These are phyloP conservation scores for Pachyrhizus erosus DNA, from an alignment of 306 rosid species.

Conservation along the genomic window DNA sequence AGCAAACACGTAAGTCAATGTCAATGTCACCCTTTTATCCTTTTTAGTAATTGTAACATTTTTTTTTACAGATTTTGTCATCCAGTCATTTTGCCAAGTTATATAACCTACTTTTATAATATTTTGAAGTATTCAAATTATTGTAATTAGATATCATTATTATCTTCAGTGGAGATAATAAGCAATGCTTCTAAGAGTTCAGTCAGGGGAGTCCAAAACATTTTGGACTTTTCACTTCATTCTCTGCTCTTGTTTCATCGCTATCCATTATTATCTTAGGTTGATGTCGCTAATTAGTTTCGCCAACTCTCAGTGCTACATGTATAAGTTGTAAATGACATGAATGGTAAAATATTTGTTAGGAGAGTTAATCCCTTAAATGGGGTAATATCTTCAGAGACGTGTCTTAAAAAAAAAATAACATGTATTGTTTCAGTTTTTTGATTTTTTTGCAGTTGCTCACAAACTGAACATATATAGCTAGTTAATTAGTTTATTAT, in stretches of 20 bases:
- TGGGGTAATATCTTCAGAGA: too few species aligned
- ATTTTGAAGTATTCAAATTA: neutral
- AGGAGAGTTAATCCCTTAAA: too few species aligned
- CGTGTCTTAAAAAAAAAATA: too few species aligned
- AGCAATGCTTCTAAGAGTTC: neutral
- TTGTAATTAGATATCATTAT: neutral
- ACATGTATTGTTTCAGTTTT: conserved; percentile 11
- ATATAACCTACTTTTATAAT: neutral
- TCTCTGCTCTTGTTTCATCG: conserved; percentile 7
- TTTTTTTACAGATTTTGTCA: conserved; percentile 3
- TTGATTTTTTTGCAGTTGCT: conserved; percentile 2
- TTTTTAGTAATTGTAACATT: neutral
- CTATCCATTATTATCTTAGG: neutral
- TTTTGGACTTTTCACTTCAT: neutral
- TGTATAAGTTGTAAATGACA: conserved; percentile 5
- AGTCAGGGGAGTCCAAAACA: conserved; percentile 6
- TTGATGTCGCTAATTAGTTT: conserved; percentile 14
- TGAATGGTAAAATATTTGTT: too few species aligned
- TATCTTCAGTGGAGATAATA: neutral
- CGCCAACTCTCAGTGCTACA: neutral
- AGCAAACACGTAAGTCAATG: conserved; percentile 64
- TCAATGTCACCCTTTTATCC: neutral
- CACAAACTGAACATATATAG: conserved; percentile 7
- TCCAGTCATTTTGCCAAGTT: neutral
- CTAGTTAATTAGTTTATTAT: neutral